Percentiles rank a stretch among this genome's conserved stretches.
Conservation (phyloP, 2,329 filamentous ascomycete genomes). For the Ascochyta koolunga region DNA sequence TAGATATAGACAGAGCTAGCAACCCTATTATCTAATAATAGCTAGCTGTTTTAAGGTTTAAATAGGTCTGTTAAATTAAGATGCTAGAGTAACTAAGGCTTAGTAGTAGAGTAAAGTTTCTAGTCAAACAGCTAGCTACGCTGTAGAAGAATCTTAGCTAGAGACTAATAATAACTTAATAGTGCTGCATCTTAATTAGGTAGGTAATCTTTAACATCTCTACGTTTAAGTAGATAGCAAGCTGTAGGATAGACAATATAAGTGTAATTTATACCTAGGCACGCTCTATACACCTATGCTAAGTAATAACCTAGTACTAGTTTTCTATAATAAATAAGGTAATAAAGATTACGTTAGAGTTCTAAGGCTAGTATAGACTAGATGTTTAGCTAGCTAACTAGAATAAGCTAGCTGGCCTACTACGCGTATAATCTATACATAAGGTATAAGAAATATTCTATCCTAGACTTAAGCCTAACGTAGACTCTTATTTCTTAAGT, state of each 20-base stretch:
- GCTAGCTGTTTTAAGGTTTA: no score
- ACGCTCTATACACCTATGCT: neutral
- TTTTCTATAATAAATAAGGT: conserved; percentile 9
- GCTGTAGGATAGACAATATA: no score
- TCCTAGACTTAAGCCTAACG: neutral
- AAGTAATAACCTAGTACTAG: conserved; percentile 10
- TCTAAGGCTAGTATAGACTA: conserved; percentile 4
- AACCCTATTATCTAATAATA: no score
- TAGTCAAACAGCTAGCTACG: no score
- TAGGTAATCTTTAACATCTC: neutral
- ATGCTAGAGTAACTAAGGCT: no score
- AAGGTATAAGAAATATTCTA: conserved; percentile 5
- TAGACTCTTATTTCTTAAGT: neutral
- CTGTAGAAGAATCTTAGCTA: no score
- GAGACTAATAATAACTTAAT: conserved; percentile 2
- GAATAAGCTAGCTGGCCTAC: conserved; percentile 12
- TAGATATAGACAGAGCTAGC: no score
- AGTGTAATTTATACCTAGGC: neutral
- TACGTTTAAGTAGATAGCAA: no score
- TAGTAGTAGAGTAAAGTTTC: no score
- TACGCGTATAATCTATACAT: neutral
- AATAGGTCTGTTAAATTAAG: no score
- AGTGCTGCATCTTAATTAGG: neutral
- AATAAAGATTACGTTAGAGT: conserved; percentile 1
- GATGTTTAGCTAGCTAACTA: conserved; percentile 7